These are phyloP conservation scores for Aspergillus saccharolyticus DNA, from an alignment of 495 filamentous ascomycete species.

Conservation along the genomic window DNA sequence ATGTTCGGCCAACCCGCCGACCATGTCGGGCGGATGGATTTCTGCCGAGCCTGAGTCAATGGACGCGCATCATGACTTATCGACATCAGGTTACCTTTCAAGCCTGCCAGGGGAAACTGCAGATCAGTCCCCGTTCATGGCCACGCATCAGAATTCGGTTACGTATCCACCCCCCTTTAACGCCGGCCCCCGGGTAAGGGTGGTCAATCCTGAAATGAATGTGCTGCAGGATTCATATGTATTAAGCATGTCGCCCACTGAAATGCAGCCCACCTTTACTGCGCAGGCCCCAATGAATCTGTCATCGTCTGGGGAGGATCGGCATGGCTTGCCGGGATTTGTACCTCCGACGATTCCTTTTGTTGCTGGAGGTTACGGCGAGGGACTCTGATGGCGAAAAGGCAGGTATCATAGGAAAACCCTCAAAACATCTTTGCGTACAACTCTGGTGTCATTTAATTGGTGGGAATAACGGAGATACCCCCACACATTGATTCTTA, in stretches of 20 bases:
- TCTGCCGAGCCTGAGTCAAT: constrained; percentile 30
- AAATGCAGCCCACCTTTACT: constrained; percentile 17
- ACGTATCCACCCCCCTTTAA: constrained; percentile 40
- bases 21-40: constrained; percentile 26
- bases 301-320: constrained; percentile 13
- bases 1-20: constrained; percentile 18
- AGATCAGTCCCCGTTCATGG: constrained; percentile 14
- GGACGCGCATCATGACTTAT: constrained; percentile 14
- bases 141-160: constrained; percentile 32
- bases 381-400: constrained; percentile 2
- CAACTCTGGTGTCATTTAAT: not conserved
- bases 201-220: constrained; percentile 21
- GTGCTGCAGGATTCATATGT: constrained; percentile 25
- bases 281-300: constrained; percentile 11
- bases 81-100: constrained; percentile 8
- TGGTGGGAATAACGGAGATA: not conserved
- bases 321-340: constrained; percentile 11
- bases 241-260: constrained; percentile 18
- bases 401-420: no score
- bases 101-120: constrained; percentile 7
- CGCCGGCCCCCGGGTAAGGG: constrained; percentile 21
- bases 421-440: not conserved
- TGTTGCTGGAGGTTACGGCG: constrained; percentile 13
- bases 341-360: constrained; percentile 15
- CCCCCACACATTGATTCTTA: not conserved